Conservation (phyloP, 2,329 filamentous ascomycete genomes). For the Microdochium nivale region DNA sequence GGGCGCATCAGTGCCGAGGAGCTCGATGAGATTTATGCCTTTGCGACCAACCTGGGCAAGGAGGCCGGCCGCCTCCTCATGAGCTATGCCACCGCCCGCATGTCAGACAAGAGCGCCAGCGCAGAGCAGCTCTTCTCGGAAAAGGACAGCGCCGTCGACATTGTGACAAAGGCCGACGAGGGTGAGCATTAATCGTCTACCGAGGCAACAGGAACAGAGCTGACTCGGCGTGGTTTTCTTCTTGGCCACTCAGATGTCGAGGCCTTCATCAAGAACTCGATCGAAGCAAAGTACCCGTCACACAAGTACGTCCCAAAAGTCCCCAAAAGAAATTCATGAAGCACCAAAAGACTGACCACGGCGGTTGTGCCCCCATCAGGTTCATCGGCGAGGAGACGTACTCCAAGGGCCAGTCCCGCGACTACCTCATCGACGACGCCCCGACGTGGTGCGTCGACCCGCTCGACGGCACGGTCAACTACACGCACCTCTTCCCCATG, state of each 20-base stretch:
- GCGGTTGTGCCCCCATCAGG: constrained; percentile 24
- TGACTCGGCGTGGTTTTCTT: not conserved
- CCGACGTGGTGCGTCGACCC: constrained; percentile 75
- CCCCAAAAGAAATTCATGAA: not conserved
- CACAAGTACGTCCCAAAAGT: constrained; percentile 46
- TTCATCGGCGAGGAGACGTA: constrained; percentile 76
- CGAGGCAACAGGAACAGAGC: not conserved
- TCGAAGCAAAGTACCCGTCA: constrained; percentile 50
- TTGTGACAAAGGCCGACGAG: constrained; percentile 70
- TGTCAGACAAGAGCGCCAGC: constrained; percentile 24
- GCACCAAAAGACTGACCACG: not conserved
- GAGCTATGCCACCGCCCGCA: constrained; percentile 50
- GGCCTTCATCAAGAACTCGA: constrained; percentile 54
- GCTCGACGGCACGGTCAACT: constrained; percentile 74
- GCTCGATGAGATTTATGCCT: constrained; percentile 57
- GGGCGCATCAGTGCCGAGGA: constrained; percentile 29
- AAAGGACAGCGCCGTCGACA: constrained; percentile 69
- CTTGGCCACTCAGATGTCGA: constrained; percentile 63
- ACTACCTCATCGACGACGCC: constrained; percentile 54
- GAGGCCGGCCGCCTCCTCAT: constrained; percentile 61
- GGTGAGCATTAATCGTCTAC: constrained; percentile 32
- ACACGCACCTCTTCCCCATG: constrained; percentile 73
- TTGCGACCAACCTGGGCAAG: constrained; percentile 62
- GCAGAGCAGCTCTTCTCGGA: constrained; percentile 38
- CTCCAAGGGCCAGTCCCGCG: constrained; percentile 55